Conservation (phyloP, 1,284 basidiomycete species). For the Cutaneotrichosporon sp. region DNA sequence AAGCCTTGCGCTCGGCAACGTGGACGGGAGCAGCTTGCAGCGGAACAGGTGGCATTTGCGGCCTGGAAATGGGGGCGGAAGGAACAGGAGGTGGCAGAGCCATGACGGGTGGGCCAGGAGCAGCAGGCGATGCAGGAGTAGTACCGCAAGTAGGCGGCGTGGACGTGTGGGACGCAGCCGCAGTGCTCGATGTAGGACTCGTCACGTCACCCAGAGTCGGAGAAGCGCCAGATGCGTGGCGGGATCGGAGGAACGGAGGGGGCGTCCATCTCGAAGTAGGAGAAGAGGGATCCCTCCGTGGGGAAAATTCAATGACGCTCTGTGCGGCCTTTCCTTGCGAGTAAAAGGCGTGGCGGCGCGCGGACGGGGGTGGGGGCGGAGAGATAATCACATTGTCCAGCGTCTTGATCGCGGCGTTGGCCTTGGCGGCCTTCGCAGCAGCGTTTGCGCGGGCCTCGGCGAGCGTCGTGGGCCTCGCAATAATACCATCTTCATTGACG, state of each 20-base stretch:
- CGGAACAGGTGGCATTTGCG: not conserved
- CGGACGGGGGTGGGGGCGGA: not conserved
- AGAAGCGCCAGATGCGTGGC: not conserved
- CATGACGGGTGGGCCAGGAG: slow-evolving; percentile 1
- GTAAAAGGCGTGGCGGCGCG: slow-evolving; percentile 20
- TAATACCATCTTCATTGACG: too few species aligned
- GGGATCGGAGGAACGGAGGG: slow-evolving; percentile 1
- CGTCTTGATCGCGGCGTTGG: not conserved
- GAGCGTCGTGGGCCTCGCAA: not conserved
- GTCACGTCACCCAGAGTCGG: too few species aligned
- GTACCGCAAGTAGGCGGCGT: too few species aligned
- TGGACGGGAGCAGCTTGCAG: too few species aligned
- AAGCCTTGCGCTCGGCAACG: slow-evolving; percentile 6
- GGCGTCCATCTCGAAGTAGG: not conserved
- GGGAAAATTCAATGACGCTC: slow-evolving; percentile 22
- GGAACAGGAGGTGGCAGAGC: not conserved
- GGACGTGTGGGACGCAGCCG: too few species aligned
- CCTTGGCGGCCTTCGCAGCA: not conserved
- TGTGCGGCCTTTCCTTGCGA: slow-evolving; percentile 21
- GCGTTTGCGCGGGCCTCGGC: not conserved
- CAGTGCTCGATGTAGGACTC: too few species aligned
- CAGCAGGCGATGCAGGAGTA: not conserved
- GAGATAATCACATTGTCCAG: not conserved
- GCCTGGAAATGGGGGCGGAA: not conserved
- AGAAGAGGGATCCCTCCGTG: not conserved